A percentile compares a stretch with the other conserved stretches of the same genome.
phyloP scores from a whole-genome alignment of 2,329 filamentous ascomycete genomes.

The Aphanocladium album region DNA sequence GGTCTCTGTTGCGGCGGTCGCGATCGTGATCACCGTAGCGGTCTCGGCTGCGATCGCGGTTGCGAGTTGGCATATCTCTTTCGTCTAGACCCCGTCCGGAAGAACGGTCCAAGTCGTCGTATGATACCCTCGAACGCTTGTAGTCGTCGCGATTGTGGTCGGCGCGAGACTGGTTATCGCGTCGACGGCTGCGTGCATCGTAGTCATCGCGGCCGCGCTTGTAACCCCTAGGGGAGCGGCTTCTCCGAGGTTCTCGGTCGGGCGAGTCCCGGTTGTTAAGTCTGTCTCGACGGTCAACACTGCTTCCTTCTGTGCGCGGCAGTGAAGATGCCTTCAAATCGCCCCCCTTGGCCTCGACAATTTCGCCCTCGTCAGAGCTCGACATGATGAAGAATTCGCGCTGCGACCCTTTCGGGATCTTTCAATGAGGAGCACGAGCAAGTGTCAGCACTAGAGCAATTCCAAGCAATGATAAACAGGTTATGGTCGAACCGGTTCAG shows the following conservation, averaged over 20 bases:
- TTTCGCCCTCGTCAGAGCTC: constrained; percentile 84
- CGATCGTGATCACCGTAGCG: constrained; percentile 20
- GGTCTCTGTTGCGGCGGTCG: constrained; percentile 53
- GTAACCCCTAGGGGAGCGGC: constrained; percentile 58
- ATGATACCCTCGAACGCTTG: constrained; percentile 43
- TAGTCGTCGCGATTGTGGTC: constrained; percentile 54
- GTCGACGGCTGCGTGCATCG: constrained; percentile 41
- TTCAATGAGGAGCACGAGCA: constrained; percentile 18
- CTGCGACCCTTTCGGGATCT: constrained; percentile 20
- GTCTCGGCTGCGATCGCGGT: constrained; percentile 37
- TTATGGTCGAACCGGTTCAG: constrained; percentile 40
- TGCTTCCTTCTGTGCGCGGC: constrained; percentile 68
- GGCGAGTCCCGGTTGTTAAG: constrained; percentile 57
- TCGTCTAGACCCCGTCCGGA: constrained; percentile 41
- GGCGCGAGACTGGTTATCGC: constrained; percentile 53
- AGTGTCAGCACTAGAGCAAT: constrained; percentile 33
- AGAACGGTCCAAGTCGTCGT: constrained; percentile 52
- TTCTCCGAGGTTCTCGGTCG: constrained; percentile 48
- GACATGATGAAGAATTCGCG: constrained; percentile 29
- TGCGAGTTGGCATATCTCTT: constrained; percentile 29
- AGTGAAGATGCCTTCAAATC: constrained; percentile 82
- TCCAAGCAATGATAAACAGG: constrained; percentile 24
- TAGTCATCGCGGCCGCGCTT: constrained; percentile 63
- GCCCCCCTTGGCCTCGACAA: constrained; percentile 64
- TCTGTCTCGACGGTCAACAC: constrained; percentile 93